Evolutionary conservation across 768 basidiomycete species (phyloP), one percentile per base, ranked within the genome.

Genomic region (Amanita thiersii): DNA sequence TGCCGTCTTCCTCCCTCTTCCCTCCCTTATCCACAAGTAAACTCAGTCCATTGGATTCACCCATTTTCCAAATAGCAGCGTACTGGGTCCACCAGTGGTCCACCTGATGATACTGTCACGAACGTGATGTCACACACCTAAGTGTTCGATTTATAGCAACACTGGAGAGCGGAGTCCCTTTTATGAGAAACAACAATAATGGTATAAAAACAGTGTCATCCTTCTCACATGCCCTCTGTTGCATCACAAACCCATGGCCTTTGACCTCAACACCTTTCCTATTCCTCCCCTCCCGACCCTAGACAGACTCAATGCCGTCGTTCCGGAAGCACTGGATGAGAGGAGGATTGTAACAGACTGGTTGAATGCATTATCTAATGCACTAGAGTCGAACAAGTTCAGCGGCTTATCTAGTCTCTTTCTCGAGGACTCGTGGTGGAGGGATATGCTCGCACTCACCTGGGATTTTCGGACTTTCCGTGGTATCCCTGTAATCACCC

Each of bases 401-500:
- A 53, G 47, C 2, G 46, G 17, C 5, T 14, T 57, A 3, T 17
- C 43, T 19, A 30, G 33, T 4, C 47, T 62, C 14, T 51, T 63
- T 19, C 46, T 52, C 1, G 49, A 56, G 2, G 53, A 56, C n/a
- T 52, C 56, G 3, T 56, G 62, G 41, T 78, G 76, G 77, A 62
- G 72, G 15, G 78, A 79, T 50, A 59, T 70, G 21, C 51, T 74
- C 10, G 56, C 70, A 1, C 54, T 77, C 31, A 78, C 79, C 1
- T 75, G 70, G 66, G 64, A 72, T 50, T 65, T 80, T 47, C 66
- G 72, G 5, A 72, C 72, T 1, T 65, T 77, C 77, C 77, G 1
- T 73, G 70, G 66, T 61, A 72, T 50, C 63, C 79, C 48, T 64
- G 70, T 9, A 14, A 66, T 77, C 50, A 56, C 38, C 11, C 41